Conservation (phyloP, 805 yeast genomes). For the Candida insectalens region DNA sequence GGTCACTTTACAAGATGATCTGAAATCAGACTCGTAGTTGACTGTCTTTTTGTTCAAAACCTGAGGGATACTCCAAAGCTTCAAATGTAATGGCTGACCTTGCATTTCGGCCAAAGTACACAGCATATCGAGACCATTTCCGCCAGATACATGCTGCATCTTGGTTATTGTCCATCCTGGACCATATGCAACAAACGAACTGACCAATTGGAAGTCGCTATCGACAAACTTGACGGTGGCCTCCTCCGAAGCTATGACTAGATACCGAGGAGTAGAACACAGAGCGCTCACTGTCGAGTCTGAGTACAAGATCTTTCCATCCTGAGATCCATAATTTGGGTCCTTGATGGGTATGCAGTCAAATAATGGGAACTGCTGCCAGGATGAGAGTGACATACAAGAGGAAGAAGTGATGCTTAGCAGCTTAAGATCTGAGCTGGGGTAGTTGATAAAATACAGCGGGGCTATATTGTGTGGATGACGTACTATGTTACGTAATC, state of each 20-base stretch:
- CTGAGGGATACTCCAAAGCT: constrained; percentile 64
- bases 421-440: too few species aligned
- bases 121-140: constrained; percentile 29
- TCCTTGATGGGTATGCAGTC: constrained; percentile 78
- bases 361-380: constrained; percentile 76
- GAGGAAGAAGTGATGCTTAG: too few species aligned
- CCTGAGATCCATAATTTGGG: constrained; percentile 55
- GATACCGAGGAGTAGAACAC: constrained; percentile 41
- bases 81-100: constrained; percentile 59
- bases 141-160: constrained; percentile 28
- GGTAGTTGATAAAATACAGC: too few species aligned
- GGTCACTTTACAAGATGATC: constrained; percentile 50
- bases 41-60: constrained; percentile 25
- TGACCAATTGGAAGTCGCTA: constrained; percentile 33
- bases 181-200: constrained; percentile 56
- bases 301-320: constrained; percentile 52
- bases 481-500: too few species aligned
- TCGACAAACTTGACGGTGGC: constrained; percentile 50
- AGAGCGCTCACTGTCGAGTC: constrained; percentile 65
- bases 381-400: constrained; percentile 25
- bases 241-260: constrained; percentile 51
- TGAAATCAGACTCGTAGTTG: constrained; percentile 33
- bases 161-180: constrained; percentile 54
- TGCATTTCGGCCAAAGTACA: constrained; percentile 68
- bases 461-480: too few species aligned